Percentiles rank a stretch among this genome's conserved stretches.
Conservation (phyloP, 768 basidiomycete genomes). For the Holtermannia corniformis region DNA sequence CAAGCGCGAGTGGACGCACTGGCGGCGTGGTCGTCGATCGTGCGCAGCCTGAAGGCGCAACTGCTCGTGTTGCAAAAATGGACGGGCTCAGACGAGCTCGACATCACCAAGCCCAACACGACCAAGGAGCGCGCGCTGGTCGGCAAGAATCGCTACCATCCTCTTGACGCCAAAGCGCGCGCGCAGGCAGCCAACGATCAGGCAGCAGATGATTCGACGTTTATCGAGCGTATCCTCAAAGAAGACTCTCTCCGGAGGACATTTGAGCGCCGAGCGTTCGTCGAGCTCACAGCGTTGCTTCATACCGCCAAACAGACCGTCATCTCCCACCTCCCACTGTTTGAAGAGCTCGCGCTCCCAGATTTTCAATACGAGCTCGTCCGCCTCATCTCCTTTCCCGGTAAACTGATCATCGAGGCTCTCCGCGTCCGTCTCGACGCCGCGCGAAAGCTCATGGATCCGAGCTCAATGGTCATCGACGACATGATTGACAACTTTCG, state of each 20-base stretch:
- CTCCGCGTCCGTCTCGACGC: slow-evolving; percentile 74
- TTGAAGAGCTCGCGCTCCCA: slow-evolving; percentile 82
- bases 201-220: slow-evolving; percentile 61
- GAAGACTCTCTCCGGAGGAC: slow-evolving; percentile 93
- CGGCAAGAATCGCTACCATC: slow-evolving; percentile 28
- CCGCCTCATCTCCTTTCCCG: slow-evolving; percentile 90
- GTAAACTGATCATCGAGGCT: slow-evolving; percentile 82
- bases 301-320: slow-evolving; percentile 77
- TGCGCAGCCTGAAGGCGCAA: slow-evolving; percentile 72
- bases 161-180: slow-evolving; percentile 25
- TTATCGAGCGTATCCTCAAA: slow-evolving; percentile 86
- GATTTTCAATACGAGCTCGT: slow-evolving; percentile 76
- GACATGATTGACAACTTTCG: slow-evolving; percentile 90
- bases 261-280: slow-evolving; percentile 62
- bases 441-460: slow-evolving; percentile 75
- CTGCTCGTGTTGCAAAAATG: slow-evolving; percentile 73
- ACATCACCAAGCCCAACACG: slow-evolving; percentile 71
- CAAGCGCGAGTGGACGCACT: slow-evolving; percentile 79
- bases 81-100: slow-evolving; percentile 86
- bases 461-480: slow-evolving; percentile 80
- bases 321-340: slow-evolving; percentile 63
- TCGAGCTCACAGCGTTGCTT: slow-evolving; percentile 77
- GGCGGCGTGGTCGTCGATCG: slow-evolving; percentile 83
- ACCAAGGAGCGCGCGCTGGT: slow-evolving; percentile 48
- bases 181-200: slow-evolving; percentile 14